phyloP scores from a whole-genome alignment of 257 asterid species.

The Solanum clarkiae region DNA sequence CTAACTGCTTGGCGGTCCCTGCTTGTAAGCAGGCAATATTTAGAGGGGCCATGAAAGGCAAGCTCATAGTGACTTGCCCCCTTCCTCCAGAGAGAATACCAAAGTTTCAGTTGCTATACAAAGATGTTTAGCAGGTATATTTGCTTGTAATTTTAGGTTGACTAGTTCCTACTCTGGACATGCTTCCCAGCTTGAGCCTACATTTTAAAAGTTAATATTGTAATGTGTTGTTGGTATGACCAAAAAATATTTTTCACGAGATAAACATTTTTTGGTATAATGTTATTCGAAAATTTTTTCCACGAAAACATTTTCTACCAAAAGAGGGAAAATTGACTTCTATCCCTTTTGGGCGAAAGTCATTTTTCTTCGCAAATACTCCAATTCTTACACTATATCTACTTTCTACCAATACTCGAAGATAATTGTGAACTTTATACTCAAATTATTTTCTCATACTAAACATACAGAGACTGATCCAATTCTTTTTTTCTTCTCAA shows the following conservation, averaged over 20 bases:
- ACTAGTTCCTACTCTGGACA: neutral
- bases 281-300: neutral
- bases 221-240: neutral
- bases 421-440: neutral
- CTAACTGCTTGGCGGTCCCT: neutral
- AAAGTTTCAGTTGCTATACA: slow-evolving; percentile 70
- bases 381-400: neutral
- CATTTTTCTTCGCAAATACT: neutral
- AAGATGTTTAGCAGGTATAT: slow-evolving; percentile 49
- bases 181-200: neutral
- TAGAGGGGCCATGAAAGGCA: slow-evolving; percentile 93
- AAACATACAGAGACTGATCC: neutral
- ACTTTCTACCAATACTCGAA: neutral
- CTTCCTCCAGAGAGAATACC: slow-evolving; percentile 81
- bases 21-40: slow-evolving; percentile 58
- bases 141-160: neutral
- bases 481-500: neutral
- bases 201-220: neutral
- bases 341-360: neutral
- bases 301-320: neutral
- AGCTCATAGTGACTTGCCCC: slow-evolving; percentile 80
- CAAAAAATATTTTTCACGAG: neutral
- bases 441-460: neutral
- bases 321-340: neutral
- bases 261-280: neutral